A percentile compares a stretch with the other conserved stretches of the same genome.
phyloP scores from a whole-genome alignment of 179 eudicot species.

The Beta macrorhiza region DNA sequence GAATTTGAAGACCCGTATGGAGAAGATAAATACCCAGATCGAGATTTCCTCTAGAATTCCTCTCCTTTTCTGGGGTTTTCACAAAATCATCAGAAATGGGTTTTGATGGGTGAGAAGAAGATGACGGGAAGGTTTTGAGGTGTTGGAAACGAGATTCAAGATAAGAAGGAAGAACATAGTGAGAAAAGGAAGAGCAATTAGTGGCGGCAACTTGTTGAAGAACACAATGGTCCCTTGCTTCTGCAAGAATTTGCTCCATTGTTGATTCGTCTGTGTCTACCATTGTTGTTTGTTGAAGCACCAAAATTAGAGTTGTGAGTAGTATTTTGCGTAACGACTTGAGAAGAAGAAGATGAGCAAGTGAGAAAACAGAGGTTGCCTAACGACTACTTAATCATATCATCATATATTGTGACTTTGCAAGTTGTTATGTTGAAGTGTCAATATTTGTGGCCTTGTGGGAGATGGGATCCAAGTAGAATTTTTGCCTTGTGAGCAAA shows the following conservation, averaged over 20 bases:
- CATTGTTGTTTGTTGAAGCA: constrained; percentile 32
- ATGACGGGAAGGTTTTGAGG: constrained; percentile 80
- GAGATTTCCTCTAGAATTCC: not conserved
- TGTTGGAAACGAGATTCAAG: constrained; percentile 73
- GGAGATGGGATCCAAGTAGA: not conserved
- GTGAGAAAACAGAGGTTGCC: not conserved
- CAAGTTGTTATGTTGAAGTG: not conserved
- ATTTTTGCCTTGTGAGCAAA: not conserved
- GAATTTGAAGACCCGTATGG: constrained; percentile 32
- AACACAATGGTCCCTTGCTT: constrained; percentile 66
- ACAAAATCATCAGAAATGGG: not conserved
- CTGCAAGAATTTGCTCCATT: constrained; percentile 65
- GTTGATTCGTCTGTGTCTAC: constrained; percentile 65
- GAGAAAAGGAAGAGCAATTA: constrained; percentile 62
- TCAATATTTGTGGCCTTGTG: not conserved
- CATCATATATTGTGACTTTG: not conserved
- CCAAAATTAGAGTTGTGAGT: not conserved
- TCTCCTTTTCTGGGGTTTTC: constrained; percentile 17
- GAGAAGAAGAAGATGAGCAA: not conserved
- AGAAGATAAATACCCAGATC: constrained; percentile 35
- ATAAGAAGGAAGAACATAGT: constrained; percentile 69
- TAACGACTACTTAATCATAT: constrained; percentile 1
- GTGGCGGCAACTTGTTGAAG: constrained; percentile 75
- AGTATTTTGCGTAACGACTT: not conserved
- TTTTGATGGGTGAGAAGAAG: constrained; percentile 18